Percentiles rank a stretch among this genome's conserved stretches.
phyloP scores from a whole-genome alignment of 1,284 basidiomycete genomes.

The Boletus mariae region DNA sequence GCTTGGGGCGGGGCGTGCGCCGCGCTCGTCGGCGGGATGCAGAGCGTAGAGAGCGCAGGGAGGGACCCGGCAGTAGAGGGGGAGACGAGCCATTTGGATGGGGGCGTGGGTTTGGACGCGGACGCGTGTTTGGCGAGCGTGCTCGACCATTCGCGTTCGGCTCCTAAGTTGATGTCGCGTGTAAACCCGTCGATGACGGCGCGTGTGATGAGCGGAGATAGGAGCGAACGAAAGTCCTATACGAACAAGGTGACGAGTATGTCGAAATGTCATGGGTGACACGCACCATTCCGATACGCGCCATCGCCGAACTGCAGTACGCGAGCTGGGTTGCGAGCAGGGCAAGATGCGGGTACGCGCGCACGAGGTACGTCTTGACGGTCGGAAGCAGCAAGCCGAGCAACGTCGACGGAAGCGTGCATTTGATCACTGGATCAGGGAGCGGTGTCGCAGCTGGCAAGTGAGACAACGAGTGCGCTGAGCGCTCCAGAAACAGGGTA shows the following conservation, averaged over 20 bases:
- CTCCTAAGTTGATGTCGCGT: slow-evolving; percentile 25
- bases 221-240: slow-evolving; percentile 29
- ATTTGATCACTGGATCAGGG: slow-evolving; percentile 24
- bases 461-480: slow-evolving; percentile 24
- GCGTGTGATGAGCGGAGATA: slow-evolving; percentile 29
- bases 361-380: slow-evolving; percentile 53
- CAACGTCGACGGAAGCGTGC: slow-evolving; percentile 38
- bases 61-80: slow-evolving; percentile 37
- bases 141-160: slow-evolving; percentile 29
- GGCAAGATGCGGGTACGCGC: slow-evolving; percentile 55
- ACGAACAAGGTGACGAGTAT: background rate
- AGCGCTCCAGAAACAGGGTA: slow-evolving; percentile 81
- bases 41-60: slow-evolving; percentile 27
- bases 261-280: background rate
- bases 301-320: slow-evolving; percentile 89
- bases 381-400: slow-evolving; percentile 60
- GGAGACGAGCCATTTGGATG: slow-evolving; percentile 52
- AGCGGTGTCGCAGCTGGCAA: slow-evolving; percentile 15
- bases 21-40: slow-evolving; percentile 30
- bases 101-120: slow-evolving; percentile 21
- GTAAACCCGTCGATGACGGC: slow-evolving; percentile 33
- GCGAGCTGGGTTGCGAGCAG: slow-evolving; percentile 88
- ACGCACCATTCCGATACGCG: slow-evolving; percentile 73
- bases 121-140: slow-evolving; percentile 19
- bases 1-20: slow-evolving; percentile 63